A percentile compares a stretch with the other conserved stretches of the same genome.
Conservation (phyloP, 768 basidiomycete species). For the Cyathus striatus region DNA sequence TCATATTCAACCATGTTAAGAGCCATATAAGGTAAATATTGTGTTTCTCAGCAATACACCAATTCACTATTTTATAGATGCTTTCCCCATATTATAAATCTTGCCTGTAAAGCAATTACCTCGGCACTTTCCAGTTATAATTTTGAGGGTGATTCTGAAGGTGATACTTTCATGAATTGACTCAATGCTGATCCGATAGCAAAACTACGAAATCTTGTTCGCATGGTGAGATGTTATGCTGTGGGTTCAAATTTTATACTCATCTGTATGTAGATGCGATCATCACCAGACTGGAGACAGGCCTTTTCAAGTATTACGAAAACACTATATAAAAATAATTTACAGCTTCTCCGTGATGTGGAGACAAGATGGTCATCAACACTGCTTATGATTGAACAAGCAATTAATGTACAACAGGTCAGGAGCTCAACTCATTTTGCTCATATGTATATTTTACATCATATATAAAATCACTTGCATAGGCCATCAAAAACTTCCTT, state of each 20-base stretch:
- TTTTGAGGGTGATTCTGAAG: background rate
- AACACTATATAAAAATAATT: background rate
- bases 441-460: too few species aligned
- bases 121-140: background rate
- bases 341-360: background rate
- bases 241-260: background rate
- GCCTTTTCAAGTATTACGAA: background rate
- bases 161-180: background rate
- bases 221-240: background rate
- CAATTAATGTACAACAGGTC: background rate
- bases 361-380: background rate
- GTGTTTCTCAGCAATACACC: background rate
- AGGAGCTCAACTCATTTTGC: background rate
- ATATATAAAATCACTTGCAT: background rate
- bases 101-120: background rate
- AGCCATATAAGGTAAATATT: background rate
- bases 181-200: background rate
- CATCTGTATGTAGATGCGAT: background rate
- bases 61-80: too few species aligned
- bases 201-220: background rate
- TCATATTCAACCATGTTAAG: background rate
- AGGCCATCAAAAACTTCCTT: background rate
- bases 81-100: background rate
- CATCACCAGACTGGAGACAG: background rate
- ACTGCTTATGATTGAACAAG: background rate